These are phyloP conservation scores for Syzygium grande DNA, from an alignment of 345 rosid genomes.

Conservation along the genomic window DNA sequence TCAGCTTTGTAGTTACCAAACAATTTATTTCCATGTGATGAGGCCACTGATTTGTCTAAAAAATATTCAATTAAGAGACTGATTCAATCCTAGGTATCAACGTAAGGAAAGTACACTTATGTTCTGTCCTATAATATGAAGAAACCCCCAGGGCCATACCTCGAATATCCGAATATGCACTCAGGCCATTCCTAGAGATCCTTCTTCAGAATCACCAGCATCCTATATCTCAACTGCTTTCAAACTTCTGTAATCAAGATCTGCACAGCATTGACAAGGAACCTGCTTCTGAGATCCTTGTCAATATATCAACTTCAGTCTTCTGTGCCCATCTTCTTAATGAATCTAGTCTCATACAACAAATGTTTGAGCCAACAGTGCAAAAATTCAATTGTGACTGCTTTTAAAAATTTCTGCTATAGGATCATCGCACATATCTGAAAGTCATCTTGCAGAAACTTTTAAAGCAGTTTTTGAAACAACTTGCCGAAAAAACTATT, in stretches of 20 bases:
- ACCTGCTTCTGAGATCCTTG: background rate
- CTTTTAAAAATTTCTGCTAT: background rate
- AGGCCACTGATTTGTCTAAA: background rate
- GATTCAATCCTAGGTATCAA: slow-evolving; percentile 1
- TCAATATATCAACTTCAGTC: background rate
- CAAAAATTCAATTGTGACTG: background rate
- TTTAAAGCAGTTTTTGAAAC: background rate
- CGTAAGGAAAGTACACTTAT: background rate
- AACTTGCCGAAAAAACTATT: background rate
- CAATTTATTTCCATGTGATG: background rate
- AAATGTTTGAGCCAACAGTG: background rate
- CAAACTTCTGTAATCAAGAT: background rate
- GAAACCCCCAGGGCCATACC: background rate
- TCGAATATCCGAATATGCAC: slow-evolving; percentile 22
- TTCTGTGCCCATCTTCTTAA: background rate
- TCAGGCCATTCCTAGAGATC: slow-evolving; percentile 7
- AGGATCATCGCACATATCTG: background rate
- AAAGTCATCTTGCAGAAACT: background rate
- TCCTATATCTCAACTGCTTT: background rate
- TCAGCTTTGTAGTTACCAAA: background rate
- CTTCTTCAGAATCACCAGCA: slow-evolving; percentile 17
- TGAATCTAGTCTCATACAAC: background rate
- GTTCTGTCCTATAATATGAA: background rate
- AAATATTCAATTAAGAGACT: background rate
- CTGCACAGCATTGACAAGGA: background rate